Evolutionary conservation across 2,329 filamentous ascomycete species (phyloP).

Genomic region (Lasiodiplodia hormozganensis): DNA sequence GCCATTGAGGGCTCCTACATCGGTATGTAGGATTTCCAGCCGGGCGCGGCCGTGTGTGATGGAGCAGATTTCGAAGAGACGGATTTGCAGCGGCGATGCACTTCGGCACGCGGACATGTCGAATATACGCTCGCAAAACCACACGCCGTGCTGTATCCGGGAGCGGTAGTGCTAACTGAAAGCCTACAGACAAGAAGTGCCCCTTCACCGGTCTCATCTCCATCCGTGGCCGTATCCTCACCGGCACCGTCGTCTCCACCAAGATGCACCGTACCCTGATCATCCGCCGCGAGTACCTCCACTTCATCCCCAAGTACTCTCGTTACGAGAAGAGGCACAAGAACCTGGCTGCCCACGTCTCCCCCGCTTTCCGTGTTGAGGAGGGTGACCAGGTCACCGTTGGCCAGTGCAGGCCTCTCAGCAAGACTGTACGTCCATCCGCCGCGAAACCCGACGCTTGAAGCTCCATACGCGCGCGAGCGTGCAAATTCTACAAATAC

Average conservation of each 20-base stretch:
- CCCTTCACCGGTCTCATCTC: conserved; percentile 99
- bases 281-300: conserved; percentile 99
- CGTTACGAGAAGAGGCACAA: conserved; percentile 99
- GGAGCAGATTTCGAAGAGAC: neutral
- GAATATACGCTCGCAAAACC: neutral
- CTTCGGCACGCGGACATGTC: neutral
- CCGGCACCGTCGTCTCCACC: conserved; percentile 97
- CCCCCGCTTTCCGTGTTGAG: conserved; percentile 99
- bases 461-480: neutral
- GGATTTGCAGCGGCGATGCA: conserved; percentile 10
- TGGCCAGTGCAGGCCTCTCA: conserved; percentile 98
- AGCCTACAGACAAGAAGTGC: conserved; percentile 95
- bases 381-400: conserved; percentile 99
- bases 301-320: conserved; percentile 99
- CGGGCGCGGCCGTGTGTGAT: neutral
- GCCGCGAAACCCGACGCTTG: neutral
- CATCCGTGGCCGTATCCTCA: conserved; percentile 99
- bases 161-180: conserved; percentile 10
- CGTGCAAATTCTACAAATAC: neutral
- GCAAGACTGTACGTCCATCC: conserved; percentile 88
- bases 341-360: conserved; percentile 99
- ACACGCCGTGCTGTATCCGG: neutral
- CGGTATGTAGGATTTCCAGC: conserved; percentile 67
- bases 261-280: conserved; percentile 99
- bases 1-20: conserved; percentile 99